phyloP scores from a whole-genome alignment of 257 asterid species.

The Nicotiana undulata region DNA sequence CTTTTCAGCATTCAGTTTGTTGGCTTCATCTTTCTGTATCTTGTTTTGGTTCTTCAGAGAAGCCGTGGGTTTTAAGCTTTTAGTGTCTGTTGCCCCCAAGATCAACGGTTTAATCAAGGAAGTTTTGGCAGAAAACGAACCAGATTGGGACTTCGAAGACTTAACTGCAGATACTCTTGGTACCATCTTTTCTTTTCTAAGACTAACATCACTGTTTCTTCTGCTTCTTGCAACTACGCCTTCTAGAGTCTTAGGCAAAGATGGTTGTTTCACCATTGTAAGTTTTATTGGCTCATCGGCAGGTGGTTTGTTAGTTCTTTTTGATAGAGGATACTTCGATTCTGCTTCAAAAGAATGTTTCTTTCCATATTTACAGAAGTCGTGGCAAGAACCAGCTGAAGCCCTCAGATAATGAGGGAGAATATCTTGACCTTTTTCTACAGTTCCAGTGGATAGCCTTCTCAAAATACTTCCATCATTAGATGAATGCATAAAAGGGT shows the following conservation, averaged over 20 bases:
- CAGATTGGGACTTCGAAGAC: constrained; percentile 14
- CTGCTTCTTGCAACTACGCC: constrained; percentile 22
- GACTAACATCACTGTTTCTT: constrained; percentile 14
- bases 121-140: neutral
- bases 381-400: constrained; percentile 84
- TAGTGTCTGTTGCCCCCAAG: no score
- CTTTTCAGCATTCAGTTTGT: constrained; percentile 16
- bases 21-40: constrained; percentile 12
- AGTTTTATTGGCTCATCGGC: constrained; percentile 14
- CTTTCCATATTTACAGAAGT: constrained; percentile 62
- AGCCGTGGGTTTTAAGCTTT: neutral
- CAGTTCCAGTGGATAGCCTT: constrained; percentile 32
- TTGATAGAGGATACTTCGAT: constrained; percentile 31
- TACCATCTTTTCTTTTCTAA: neutral
- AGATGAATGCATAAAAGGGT: constrained; percentile 24
- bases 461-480: constrained; percentile 18
- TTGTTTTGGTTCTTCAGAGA: constrained; percentile 19
- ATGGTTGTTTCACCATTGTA: constrained; percentile 22
- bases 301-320: constrained; percentile 20
- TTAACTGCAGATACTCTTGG: constrained; percentile 29
- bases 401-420: constrained; percentile 66
- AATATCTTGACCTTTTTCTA: constrained; percentile 13
- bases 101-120: no score
- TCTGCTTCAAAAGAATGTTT: constrained; percentile 33
- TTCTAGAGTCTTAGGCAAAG: constrained; percentile 19